These are phyloP conservation scores for Phialophora macrospora DNA, from an alignment of 2,329 filamentous ascomycete genomes.

Conservation along the genomic window DNA sequence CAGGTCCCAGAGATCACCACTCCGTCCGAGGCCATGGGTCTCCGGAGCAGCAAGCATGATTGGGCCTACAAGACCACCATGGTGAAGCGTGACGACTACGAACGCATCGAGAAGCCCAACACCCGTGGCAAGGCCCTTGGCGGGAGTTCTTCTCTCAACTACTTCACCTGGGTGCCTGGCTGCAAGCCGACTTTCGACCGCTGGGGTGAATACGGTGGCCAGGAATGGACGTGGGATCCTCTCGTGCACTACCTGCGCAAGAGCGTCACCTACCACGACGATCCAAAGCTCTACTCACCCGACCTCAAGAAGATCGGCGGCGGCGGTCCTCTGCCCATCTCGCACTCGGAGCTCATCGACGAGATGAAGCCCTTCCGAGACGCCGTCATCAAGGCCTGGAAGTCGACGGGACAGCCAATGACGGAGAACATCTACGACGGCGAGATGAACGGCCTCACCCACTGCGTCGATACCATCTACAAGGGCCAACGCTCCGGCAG, in stretches of 20 bases:
- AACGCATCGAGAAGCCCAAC: constrained; percentile 66
- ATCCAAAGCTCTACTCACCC: constrained; percentile 52
- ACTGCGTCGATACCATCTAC: constrained; percentile 63
- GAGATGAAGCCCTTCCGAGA: constrained; percentile 58
- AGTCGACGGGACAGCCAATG: constrained; percentile 56
- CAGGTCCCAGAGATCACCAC: constrained; percentile 60
- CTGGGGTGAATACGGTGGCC: constrained; percentile 54
- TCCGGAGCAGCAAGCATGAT: constrained; percentile 62
- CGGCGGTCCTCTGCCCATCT: constrained; percentile 60
- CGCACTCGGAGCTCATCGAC: constrained; percentile 60
- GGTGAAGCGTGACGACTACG: constrained; percentile 63
- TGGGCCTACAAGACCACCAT: constrained; percentile 63
- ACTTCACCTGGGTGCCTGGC: constrained; percentile 67
- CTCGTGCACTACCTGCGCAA: constrained; percentile 60
- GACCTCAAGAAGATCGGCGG: constrained; percentile 58
- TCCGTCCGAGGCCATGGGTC: constrained; percentile 58
- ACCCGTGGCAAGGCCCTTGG: constrained; percentile 65
- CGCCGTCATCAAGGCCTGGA: constrained; percentile 56
- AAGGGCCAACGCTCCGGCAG: constrained; percentile 61
- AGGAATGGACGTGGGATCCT: constrained; percentile 62
- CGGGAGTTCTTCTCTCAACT: constrained; percentile 64
- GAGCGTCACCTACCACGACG: constrained; percentile 62
- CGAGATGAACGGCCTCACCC: constrained; percentile 58
- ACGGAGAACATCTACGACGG: constrained; percentile 63
- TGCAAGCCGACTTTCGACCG: constrained; percentile 61